Conservation (phyloP, 805 yeast species). For the Wickerhamiella spandovensis region DNA sequence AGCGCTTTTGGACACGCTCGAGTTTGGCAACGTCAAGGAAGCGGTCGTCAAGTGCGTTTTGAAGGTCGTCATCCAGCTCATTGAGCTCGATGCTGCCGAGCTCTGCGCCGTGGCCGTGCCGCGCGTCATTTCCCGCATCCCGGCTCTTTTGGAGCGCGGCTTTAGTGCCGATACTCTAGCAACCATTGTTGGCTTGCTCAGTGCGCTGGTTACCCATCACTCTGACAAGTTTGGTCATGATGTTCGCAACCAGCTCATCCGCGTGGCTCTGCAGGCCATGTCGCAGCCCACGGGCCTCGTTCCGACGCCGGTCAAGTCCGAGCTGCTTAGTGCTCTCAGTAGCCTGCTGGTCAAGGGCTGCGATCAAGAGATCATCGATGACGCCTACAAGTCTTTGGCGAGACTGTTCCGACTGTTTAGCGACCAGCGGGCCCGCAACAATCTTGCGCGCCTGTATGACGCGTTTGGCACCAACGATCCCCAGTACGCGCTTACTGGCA, state of each 20-base stretch:
- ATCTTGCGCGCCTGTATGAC: constrained; percentile 45
- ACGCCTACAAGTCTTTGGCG: constrained; percentile 36
- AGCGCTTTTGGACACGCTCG: constrained; percentile 44
- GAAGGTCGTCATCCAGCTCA: constrained; percentile 24
- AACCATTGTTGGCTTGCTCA: constrained; percentile 14
- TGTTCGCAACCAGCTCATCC: constrained; percentile 39
- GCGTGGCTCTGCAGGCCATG: constrained; percentile 45
- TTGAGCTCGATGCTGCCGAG: constrained; percentile 2
- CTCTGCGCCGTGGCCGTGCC: neutral
- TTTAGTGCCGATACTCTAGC: constrained; percentile 8
- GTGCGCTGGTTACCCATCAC: constrained; percentile 37
- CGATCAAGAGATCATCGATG: constrained; percentile 10
- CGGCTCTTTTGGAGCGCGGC: constrained; percentile 7
- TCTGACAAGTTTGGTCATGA: constrained; percentile 43
- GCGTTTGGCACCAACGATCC: constrained; percentile 43
- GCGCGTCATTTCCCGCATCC: neutral
- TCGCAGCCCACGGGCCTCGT: constrained; percentile 44
- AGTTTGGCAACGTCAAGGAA: constrained; percentile 48
- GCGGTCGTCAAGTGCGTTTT: constrained; percentile 51
- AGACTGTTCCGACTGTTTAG: constrained; percentile 44
- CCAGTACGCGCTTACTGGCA: constrained; percentile 34
- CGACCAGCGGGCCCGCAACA: constrained; percentile 49
- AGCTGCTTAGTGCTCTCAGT: constrained; percentile 44
- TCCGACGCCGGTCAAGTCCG: constrained; percentile 38
- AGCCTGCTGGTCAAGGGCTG: constrained; percentile 33